Evolutionary conservation across 1,139 yeast genomes (phyloP), one percentile per base, ranked within the genome.

Genomic region (Hansenula sp.): DNA sequence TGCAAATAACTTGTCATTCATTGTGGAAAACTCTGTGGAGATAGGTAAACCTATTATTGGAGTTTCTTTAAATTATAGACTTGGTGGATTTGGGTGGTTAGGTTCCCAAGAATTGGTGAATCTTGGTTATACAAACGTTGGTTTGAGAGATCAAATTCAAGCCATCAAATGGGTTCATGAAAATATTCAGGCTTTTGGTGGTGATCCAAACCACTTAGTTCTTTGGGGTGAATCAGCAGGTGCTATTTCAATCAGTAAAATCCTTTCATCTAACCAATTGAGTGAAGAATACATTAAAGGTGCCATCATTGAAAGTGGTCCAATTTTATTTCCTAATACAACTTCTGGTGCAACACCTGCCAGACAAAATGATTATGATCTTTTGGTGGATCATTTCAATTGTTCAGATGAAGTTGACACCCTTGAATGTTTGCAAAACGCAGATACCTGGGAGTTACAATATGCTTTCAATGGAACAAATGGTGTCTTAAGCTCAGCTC

Each of bases 221-320:
- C 50, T 64, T 9, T 53, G 59, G 52, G 71, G 71, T 16, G 66
- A 65, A 44, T 54, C 62, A 35, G 69, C 71, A 1, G 71, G 71
- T 9, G 64, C 66, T 4, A 52, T 53, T 36, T 54, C 63, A 14
- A 60, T 61, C 26, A 55, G 56, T 6, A 53, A 54, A 39, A 59
- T 61, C 22, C 25, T 64, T 46, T 34, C 46, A 2, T 43, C 60
- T 6, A 49, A 53, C 31, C 53, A 48, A n/a, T 54, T 60, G 20
- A 3, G 12, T 3, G 47, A 47, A 24, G 43, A 48, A 4, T 50
- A 48, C 38, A 49, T 62, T 40, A 48, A 48, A 36, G 60, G 59
- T 25, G 65, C 60, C 7, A 57, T 62, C 21, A 45, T 56, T 51
- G 55, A 57, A 34, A 39, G 46, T 38, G 58, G 58, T 4, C 32